Conservation (phyloP, 1,284 basidiomycete species). For the Ustilago trichophora region DNA sequence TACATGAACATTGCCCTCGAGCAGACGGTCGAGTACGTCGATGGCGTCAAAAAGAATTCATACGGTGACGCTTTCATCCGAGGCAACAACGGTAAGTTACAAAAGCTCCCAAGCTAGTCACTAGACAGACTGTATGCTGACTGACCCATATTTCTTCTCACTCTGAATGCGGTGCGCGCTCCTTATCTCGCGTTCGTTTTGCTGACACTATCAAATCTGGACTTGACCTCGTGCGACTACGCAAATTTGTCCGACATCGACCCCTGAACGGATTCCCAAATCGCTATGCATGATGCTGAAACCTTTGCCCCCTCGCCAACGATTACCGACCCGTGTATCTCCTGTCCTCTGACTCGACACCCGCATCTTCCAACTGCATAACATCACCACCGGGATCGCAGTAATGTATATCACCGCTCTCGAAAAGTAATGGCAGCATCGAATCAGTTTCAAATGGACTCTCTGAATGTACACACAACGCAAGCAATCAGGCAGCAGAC, state of each 20-base stretch:
- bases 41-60: slow-evolving; percentile 82
- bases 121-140: slow-evolving; percentile 6
- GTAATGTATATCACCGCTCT: slow-evolving; percentile 53
- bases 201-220: too few species aligned
- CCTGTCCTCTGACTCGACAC: too few species aligned
- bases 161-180: too few species aligned
- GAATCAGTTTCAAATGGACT: too few species aligned
- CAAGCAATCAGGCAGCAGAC: too few species aligned
- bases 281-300: background rate
- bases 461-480: too few species aligned
- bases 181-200: too few species aligned
- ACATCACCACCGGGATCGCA: slow-evolving; percentile 3
- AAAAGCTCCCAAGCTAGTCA: background rate
- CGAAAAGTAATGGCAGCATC: slow-evolving; percentile 25
- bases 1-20: slow-evolving; percentile 95
- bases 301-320: too few species aligned
- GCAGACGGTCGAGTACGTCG: slow-evolving; percentile 93
- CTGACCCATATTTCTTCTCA: background rate
- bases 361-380: background rate
- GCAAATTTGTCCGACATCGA: too few species aligned
- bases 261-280: background rate
- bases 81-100: slow-evolving; percentile 88
- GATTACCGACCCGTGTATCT: too few species aligned
- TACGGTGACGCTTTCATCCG: slow-evolving; percentile 95
- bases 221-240: too few species aligned